Evolutionary conservation across 768 basidiomycete species (phyloP).

Genomic region (Hypsizygus marmoreus): DNA sequence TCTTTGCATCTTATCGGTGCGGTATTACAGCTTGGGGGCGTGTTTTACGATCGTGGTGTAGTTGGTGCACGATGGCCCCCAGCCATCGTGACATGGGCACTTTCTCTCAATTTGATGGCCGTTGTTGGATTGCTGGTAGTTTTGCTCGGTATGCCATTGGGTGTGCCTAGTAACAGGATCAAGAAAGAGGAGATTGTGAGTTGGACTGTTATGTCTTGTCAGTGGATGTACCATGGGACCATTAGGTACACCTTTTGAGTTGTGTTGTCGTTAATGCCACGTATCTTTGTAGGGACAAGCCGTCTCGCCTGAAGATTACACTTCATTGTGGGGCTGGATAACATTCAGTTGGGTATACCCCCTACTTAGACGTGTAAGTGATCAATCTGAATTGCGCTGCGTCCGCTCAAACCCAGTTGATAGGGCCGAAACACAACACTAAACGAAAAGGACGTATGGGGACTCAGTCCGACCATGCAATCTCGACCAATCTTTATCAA

Average conservation of each 20-base stretch:
- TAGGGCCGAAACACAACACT: constrained; percentile 57
- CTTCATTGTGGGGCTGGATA: constrained; percentile 68
- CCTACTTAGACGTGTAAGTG: constrained; percentile 50
- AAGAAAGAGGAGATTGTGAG: constrained; percentile 65
- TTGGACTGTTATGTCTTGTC: too few species aligned
- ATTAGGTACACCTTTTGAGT: too few species aligned
- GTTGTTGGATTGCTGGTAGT: constrained; percentile 45
- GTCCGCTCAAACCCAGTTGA: background rate
- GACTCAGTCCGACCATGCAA: constrained; percentile 66
- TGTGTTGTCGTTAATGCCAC: background rate
- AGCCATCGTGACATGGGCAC: constrained; percentile 24
- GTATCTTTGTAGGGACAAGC: constrained; percentile 47
- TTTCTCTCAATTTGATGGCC: constrained; percentile 45
- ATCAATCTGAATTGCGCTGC: background rate
- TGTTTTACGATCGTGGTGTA: constrained; percentile 51
- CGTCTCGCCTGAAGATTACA: constrained; percentile 78
- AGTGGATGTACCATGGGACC: too few species aligned
- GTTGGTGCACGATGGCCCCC: constrained; percentile 44
- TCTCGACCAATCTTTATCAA: constrained; percentile 65
- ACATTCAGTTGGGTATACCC: constrained; percentile 75
- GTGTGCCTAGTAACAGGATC: constrained; percentile 55
- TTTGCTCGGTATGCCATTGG: constrained; percentile 65
- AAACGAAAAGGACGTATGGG: constrained; percentile 72
- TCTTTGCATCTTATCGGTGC: constrained; percentile 45
- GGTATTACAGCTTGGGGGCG: constrained; percentile 52